Evolutionary conservation across 768 basidiomycete genomes (phyloP), one percentile per base, ranked within the genome.

Genomic region (Lepiota venenata): DNA sequence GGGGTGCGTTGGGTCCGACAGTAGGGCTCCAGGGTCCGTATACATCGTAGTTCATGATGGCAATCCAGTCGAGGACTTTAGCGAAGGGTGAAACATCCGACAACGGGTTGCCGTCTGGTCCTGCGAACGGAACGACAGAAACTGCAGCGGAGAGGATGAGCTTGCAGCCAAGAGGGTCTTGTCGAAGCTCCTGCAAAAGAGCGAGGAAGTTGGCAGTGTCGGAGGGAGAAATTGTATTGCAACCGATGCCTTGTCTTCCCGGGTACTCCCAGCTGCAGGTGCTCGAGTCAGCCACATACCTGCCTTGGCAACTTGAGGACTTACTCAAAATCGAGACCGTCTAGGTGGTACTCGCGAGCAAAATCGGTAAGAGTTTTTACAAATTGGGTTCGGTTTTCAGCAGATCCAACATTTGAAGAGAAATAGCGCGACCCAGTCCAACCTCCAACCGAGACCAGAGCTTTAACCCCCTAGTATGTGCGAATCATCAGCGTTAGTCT

Each of bases 1-100:
- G 79, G 7, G 95, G 93, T 3, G 94, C 85, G 67, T 95, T 96
- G 10, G 95, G 88, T 1, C 94, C 95, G 42, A 84, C 75, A 52
- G 83, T 66, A 61, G 74, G 66, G 66, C 78, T 82, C 80, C 83
- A 88, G 4, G 79, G 68, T 25, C 85, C 84, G 70, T 74, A 85
- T 43, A 88, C 64, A 56, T 88, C 87, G 64, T 89, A 89, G 70
- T 86, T 85, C 87, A 89, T 88, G 60, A 79, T 65, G 18, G 70
- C 68, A 20, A 80, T 68, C 59, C 66, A 78, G 63, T 78, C 69
- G 3, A 97, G 78, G 15, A 87, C 81, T 5, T 80, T 64, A 2
- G 86, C 87, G 61, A 94, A 95, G 0, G 60, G 83, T 12, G 83
- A 78, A n/a, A 93, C 85, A 63, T 91, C 76, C 9, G 70, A 66